Conservation (phyloP, 2,329 filamentous ascomycete genomes). For the Colletotrichum navitas region DNA sequence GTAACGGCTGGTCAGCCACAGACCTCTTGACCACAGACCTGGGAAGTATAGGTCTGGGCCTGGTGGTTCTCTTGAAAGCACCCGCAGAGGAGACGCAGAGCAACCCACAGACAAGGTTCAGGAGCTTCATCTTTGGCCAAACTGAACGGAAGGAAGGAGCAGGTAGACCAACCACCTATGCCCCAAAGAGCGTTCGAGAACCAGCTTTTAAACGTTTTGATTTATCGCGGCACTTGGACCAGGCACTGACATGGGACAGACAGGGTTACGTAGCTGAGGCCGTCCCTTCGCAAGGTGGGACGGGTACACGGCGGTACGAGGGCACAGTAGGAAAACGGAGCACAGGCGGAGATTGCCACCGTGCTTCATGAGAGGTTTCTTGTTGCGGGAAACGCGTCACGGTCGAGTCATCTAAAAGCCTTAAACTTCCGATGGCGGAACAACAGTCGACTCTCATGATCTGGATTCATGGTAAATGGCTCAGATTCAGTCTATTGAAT, state of each 20-base stretch:
- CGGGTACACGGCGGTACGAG: not conserved
- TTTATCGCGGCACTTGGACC: not conserved
- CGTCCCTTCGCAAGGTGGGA: not conserved
- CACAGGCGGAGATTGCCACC: not conserved
- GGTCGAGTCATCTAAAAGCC: not conserved
- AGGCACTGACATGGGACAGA: not conserved
- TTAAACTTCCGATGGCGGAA: not conserved
- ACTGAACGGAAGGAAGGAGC: slow-evolving; percentile 2
- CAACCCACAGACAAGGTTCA: slow-evolving; percentile 14
- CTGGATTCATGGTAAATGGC: not conserved
- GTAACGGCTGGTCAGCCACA: not conserved
- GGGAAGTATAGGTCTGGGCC: not conserved
- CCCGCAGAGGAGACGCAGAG: slow-evolving; percentile 13
- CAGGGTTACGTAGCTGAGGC: not conserved
- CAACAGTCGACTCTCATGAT: not conserved
- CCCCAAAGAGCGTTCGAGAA: not conserved
- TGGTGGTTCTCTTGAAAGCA: slow-evolving; percentile 8
- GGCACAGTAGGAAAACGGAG: not conserved
- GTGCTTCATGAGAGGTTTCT: not conserved
- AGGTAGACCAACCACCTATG: not conserved
- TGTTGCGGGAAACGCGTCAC: not conserved
- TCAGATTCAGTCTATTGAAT: not conserved
- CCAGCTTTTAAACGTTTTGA: slow-evolving; percentile 10
- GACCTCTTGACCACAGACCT: slow-evolving; percentile 7
- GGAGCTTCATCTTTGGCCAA: slow-evolving; percentile 11